Evolutionary conservation across 345 rosid genomes (phyloP).

Genomic region (Salix koriyanagi): DNA sequence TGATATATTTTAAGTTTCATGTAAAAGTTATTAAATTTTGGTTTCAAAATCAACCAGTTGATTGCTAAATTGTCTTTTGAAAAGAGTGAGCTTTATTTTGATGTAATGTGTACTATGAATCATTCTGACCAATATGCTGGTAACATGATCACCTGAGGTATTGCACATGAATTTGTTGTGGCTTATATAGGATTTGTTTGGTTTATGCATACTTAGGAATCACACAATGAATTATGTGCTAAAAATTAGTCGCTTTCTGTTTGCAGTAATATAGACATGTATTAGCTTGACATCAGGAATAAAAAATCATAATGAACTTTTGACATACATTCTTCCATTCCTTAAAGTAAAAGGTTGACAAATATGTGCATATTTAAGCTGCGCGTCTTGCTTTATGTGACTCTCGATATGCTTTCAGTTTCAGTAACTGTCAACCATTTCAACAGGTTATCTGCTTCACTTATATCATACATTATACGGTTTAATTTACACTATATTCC

Average conservation of each 20-base stretch:
- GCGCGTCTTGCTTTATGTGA: neutral
- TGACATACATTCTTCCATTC: neutral
- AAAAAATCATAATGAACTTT: neutral
- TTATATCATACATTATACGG: neutral
- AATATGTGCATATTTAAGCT: neutral
- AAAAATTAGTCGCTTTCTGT: neutral
- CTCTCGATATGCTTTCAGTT: neutral
- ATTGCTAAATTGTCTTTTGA: neutral
- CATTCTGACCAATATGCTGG: neutral
- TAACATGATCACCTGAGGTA: neutral
- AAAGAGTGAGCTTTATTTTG: neutral
- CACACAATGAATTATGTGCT: neutral
- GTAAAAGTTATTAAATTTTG: neutral
- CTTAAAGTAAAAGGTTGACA: neutral
- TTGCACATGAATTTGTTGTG: neutral
- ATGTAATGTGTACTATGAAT: neutral
- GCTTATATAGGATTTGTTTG: neutral
- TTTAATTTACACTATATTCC: neutral
- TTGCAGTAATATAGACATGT: neutral
- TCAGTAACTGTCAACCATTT: neutral
- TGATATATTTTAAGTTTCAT: neutral
- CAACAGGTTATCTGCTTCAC: neutral
- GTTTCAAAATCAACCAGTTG: neutral
- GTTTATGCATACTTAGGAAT: neutral
- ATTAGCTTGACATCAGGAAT: neutral